phyloP scores from a whole-genome alignment of 768 basidiomycete species.

The Leccinum subgranulosum region DNA sequence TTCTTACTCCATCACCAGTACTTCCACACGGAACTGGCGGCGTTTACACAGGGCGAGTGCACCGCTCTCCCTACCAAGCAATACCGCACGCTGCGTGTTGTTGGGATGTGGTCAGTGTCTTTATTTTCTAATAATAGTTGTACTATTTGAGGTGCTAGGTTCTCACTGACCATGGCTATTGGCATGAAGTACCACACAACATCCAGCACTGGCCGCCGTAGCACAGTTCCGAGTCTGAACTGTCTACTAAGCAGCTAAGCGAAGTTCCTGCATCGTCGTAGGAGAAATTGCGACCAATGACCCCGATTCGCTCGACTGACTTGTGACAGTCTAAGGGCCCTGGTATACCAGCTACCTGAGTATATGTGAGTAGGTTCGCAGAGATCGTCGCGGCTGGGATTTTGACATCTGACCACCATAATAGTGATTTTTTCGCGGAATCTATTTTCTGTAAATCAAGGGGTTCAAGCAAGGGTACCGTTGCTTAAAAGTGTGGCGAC shows the following conservation, averaged over 20 bases:
- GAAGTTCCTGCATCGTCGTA: background rate
- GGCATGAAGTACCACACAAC: background rate
- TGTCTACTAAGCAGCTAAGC: background rate
- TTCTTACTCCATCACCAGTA: background rate
- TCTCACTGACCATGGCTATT: too few species aligned
- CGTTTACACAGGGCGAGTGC: background rate
- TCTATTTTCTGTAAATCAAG: background rate
- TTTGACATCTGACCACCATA: background rate
- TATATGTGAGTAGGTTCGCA: background rate
- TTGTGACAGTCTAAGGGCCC: background rate
- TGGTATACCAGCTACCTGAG: background rate
- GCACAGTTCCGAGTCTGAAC: background rate
- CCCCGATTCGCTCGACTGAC: background rate
- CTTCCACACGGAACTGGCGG: background rate
- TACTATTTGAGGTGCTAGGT: too few species aligned
- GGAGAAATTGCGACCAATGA: too few species aligned
- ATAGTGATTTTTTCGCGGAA: background rate
- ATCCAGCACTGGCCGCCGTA: background rate
- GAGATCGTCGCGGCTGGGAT: background rate
- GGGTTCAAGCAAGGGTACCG: background rate
- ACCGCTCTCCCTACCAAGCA: background rate
- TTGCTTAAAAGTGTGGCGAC: background rate
- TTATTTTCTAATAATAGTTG: background rate
- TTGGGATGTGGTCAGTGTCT: background rate
- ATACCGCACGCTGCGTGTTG: background rate